Evolutionary conservation across 2,329 filamentous ascomycete genomes (phyloP).

Genomic region (Claviceps purpurea): DNA sequence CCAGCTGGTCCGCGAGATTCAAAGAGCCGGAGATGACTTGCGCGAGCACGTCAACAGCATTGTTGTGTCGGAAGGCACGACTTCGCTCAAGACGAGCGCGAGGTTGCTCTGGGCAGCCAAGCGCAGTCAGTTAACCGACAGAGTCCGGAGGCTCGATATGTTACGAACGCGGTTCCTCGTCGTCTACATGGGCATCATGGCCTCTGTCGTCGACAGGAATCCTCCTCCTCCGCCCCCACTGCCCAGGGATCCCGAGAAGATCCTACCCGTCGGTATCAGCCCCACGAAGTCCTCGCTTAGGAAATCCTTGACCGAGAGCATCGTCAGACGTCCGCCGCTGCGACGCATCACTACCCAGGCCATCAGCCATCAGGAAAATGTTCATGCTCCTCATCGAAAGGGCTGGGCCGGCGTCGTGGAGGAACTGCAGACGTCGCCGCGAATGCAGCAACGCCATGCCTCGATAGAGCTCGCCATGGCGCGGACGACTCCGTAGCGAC

Average conservation of each 20-base stretch:
- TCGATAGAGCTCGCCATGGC: constrained; percentile 47
- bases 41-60: constrained; percentile 44
- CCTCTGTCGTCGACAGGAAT: constrained; percentile 22
- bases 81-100: constrained; percentile 31
- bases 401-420: constrained; percentile 52
- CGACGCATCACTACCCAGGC: constrained; percentile 40
- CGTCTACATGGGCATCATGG: constrained; percentile 48
- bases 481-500: constrained; percentile 10
- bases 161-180: constrained; percentile 52
- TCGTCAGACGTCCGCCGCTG: constrained; percentile 32
- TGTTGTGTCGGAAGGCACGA: constrained; percentile 31
- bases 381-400: constrained; percentile 32
- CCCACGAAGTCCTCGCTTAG: constrained; percentile 22
- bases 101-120: constrained; percentile 46
- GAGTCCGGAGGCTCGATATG: constrained; percentile 44
- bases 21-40: constrained; percentile 45
- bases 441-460: constrained; percentile 48
- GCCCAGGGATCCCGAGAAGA: constrained; percentile 22
- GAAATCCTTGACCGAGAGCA: constrained; percentile 29
- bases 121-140: constrained; percentile 40
- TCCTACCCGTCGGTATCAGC: constrained; percentile 15
- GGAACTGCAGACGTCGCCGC: constrained; percentile 47
- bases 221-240: constrained; percentile 17
- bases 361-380: constrained; percentile 37
- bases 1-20: constrained; percentile 47